Conservation (phyloP, 352 stramenopile species). For the Phytophthora agathidicida region DNA sequence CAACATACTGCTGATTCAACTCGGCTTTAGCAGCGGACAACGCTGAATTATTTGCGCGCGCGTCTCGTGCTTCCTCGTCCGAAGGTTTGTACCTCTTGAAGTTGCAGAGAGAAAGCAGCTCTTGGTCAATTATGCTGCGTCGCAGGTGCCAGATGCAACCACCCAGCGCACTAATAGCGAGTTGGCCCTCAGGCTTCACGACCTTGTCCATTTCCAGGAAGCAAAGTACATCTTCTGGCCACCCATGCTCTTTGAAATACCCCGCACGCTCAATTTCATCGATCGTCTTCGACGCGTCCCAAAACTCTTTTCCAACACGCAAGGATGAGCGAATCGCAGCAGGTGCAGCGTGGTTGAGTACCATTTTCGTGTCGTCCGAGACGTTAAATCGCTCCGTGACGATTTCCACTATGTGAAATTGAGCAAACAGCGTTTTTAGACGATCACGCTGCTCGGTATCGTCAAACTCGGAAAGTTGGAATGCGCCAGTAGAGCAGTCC, state of each 20-base stretch:
- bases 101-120: conserved; percentile 78
- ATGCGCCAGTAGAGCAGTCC: conserved; percentile 92
- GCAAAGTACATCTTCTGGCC: conserved; percentile 57
- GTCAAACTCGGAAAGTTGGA: conserved; percentile 97
- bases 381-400: conserved; percentile 77
- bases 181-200: conserved; percentile 57
- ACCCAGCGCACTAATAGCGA: conserved; percentile 73
- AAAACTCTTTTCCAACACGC: conserved; percentile 85
- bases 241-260: conserved; percentile 89
- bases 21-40: conserved; percentile 46
- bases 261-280: conserved; percentile 88
- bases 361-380: conserved; percentile 64
- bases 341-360: conserved; percentile 79
- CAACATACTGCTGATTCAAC: conserved; percentile 88
- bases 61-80: conserved; percentile 58
- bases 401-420: conserved; percentile 88
- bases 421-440: conserved; percentile 95
- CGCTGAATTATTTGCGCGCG: conserved; percentile 21
- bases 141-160: conserved; percentile 84
- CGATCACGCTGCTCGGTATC: conserved; percentile 95
- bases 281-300: conserved; percentile 89
- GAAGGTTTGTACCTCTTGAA: conserved; percentile 83
- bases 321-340: conserved; percentile 68
- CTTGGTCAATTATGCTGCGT: conserved; percentile 84
- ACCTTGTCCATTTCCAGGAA: conserved; percentile 82